These are phyloP conservation scores for Moesziomyces parantarcticus DNA, from an alignment of 1,284 basidiomycete species.

Conservation along the genomic window DNA sequence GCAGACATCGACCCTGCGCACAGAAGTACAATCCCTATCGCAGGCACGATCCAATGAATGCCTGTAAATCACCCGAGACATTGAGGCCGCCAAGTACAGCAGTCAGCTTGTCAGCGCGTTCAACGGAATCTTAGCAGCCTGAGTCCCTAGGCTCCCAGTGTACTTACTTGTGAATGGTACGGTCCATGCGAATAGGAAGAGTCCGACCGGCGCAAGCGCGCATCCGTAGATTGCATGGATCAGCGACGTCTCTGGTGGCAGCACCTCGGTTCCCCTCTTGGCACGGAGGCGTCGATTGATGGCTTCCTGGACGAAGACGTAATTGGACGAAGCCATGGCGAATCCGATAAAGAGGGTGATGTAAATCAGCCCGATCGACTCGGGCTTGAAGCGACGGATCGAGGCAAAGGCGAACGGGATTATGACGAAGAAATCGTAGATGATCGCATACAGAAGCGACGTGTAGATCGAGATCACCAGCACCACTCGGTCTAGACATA, in stretches of 20 bases:
- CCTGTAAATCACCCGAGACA: conserved; percentile 2
- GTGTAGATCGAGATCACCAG: conserved; percentile 45
- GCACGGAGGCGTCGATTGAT: conserved; percentile 26
- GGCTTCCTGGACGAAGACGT: conserved; percentile 25
- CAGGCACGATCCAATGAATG: conserved; percentile 41
- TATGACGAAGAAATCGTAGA: conserved; percentile 50
- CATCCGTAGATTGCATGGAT: conserved; percentile 42
- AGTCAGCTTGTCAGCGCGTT: too few relatives aligned
- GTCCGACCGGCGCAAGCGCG: conserved; percentile 25
- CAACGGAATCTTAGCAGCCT: too few relatives aligned
- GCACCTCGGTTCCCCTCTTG: conserved; percentile 19
- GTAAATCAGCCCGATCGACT: conserved; percentile 39
- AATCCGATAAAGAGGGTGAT: conserved; percentile 44
- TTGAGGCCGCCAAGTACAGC: not conserved
- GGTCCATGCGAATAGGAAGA: conserved; percentile 40
- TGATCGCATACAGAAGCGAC: conserved; percentile 42
- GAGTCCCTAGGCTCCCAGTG: too few relatives aligned
- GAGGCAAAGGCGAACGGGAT: conserved; percentile 39
- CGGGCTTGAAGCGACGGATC: conserved; percentile 38
- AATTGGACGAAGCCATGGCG: conserved; percentile 21
- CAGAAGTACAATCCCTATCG: conserved; percentile 32
- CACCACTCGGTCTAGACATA: conserved; percentile 29
- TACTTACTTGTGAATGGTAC: conserved; percentile 30
- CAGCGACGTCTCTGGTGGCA: conserved; percentile 32
- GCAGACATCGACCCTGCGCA: conserved; percentile 40